phyloP scores from a whole-genome alignment of 345 rosid species.

The Syzygium grande region DNA sequence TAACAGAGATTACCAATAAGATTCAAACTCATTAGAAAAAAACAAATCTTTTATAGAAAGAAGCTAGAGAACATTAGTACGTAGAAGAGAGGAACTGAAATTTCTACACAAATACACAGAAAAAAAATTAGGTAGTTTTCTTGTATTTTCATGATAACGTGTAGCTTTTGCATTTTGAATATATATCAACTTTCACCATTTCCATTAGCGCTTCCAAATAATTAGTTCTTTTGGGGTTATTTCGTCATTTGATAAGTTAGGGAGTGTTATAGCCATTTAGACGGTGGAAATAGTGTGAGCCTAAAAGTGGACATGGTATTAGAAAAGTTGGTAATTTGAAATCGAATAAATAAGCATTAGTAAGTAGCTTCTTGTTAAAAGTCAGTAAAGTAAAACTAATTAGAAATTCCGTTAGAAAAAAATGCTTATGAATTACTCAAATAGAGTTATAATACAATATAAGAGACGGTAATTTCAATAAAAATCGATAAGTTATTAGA shows the following conservation, averaged over 20 bases:
- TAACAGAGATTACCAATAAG: neutral
- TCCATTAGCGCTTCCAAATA: neutral
- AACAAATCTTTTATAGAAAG: neutral
- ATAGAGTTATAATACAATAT: no score
- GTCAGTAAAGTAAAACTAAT: neutral
- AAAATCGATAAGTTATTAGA: neutral
- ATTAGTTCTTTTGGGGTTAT: neutral
- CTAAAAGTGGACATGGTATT: neutral
- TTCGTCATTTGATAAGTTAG: no score
- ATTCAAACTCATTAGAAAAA: neutral
- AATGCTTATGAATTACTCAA: neutral
- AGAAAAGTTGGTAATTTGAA: neutral
- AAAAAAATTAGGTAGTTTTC: neutral
- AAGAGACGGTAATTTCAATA: neutral
- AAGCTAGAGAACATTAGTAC: neutral
- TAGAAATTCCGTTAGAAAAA: neutral
- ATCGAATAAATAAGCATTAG: neutral
- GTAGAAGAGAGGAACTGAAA: neutral
- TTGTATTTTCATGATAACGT: neutral
- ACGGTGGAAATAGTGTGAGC: neutral
- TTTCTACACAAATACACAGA: neutral
- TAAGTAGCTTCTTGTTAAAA: neutral
- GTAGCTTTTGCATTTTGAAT: neutral
- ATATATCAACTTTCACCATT: neutral
- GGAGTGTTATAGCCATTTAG: neutral